Conservation (phyloP, 1,139 yeast species). For the Blastobotrys petasosporus region DNA sequence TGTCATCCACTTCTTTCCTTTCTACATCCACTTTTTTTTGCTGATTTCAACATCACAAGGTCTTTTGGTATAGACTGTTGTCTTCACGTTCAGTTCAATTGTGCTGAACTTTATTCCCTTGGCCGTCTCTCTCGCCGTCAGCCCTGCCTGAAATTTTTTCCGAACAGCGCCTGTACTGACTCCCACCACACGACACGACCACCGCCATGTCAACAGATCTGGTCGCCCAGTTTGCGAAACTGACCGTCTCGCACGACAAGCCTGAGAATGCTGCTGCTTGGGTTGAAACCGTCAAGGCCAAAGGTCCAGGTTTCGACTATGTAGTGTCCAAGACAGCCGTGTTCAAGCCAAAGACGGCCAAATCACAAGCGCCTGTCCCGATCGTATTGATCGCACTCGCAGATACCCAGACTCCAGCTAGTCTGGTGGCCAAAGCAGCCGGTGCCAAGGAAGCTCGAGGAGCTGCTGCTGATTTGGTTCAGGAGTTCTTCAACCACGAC, state of each 20-base stretch:
- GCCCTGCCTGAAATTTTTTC: conserved; percentile 7
- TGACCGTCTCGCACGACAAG: conserved; percentile 26
- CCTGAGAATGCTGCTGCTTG: conserved; percentile 26
- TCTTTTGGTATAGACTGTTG: too few species aligned
- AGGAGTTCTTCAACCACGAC: conserved; percentile 54
- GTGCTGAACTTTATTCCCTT: too few species aligned
- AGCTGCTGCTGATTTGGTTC: conserved; percentile 75
- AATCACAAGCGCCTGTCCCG: conserved; percentile 75
- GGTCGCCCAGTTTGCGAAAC: conserved; percentile 20
- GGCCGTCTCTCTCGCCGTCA: background rate
- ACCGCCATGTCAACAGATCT: conserved; percentile 8
- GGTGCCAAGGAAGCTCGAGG: conserved; percentile 79
- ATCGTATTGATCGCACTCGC: conserved; percentile 73
- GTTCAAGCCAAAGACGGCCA: conserved; percentile 88
- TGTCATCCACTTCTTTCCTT: too few species aligned
- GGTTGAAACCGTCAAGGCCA: conserved; percentile 22
- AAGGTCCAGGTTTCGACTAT: conserved; percentile 17
- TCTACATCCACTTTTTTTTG: too few species aligned
- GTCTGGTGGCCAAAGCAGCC: conserved; percentile 59
- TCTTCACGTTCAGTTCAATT: too few species aligned
- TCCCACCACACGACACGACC: conserved; percentile 1
- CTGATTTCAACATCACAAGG: too few species aligned
- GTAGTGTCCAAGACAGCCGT: conserved; percentile 61
- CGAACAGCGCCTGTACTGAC: conserved; percentile 1
- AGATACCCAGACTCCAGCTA: conserved; percentile 60